phyloP scores from a whole-genome alignment of 306 rosid genomes.

The Lotus japonicus region DNA sequence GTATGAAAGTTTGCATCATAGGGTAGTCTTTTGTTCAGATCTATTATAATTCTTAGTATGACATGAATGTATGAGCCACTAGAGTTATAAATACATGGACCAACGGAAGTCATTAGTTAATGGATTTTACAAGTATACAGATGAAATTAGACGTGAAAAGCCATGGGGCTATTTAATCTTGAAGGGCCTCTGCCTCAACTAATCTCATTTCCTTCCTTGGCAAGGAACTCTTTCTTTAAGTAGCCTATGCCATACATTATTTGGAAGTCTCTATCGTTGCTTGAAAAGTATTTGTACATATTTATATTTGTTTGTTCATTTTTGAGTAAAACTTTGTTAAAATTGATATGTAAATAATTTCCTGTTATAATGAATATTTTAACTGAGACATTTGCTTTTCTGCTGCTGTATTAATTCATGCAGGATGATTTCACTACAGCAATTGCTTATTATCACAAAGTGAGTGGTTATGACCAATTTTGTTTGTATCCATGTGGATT shows the following conservation, averaged over 20 bases:
- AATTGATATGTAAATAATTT: not conserved
- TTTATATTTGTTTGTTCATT: not conserved
- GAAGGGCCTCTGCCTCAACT: not conserved
- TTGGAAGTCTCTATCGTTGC: not conserved
- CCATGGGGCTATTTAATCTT: not conserved
- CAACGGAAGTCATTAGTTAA: not conserved
- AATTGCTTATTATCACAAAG: conserved; percentile 77
- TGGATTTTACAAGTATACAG: not conserved
- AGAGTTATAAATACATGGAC: not conserved
- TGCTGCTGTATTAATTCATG: conserved; percentile 18
- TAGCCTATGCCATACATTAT: not conserved
- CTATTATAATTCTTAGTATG: not conserved
- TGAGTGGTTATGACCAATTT: conserved; percentile 32
- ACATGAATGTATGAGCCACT: too few species aligned
- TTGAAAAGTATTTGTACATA: not conserved
- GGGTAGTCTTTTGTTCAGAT: not conserved
- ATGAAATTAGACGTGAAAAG: not conserved
- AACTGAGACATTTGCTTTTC: not conserved
- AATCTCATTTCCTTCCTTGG: not conserved
- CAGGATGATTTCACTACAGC: conserved; percentile 81
- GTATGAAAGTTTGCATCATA: not conserved
- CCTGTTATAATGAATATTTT: not conserved
- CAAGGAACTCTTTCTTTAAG: not conserved
- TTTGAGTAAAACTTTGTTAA: not conserved
- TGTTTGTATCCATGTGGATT: not conserved